Conservation (phyloP, 257 asterid genomes). For the Eustoma russellianum region DNA sequence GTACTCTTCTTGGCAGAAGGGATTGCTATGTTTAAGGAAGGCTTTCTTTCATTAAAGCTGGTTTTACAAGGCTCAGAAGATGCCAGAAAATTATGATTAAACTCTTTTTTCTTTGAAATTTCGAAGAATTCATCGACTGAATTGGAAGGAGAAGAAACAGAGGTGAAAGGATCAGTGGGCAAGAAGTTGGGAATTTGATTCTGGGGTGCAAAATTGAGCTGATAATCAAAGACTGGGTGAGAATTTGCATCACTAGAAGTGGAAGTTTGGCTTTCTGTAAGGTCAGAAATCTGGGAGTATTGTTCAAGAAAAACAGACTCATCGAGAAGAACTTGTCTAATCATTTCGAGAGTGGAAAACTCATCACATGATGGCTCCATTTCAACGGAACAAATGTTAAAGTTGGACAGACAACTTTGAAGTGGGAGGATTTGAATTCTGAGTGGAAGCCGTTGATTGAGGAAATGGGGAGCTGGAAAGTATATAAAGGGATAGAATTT, state of each 20-base stretch:
- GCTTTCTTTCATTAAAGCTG: conserved; percentile 37
- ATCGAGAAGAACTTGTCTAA: conserved; percentile 67
- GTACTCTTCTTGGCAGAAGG: conserved; percentile 22
- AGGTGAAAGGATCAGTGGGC: conserved; percentile 16
- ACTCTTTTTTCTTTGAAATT: not conserved
- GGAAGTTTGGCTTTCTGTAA: conserved; percentile 23
- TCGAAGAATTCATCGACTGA: not conserved
- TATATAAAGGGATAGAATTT: no score
- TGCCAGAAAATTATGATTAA: not conserved
- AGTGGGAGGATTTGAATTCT: conserved; percentile 22
- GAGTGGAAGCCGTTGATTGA: no score
- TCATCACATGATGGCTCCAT: conserved; percentile 24
- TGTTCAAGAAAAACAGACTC: conserved; percentile 38
- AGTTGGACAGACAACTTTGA: no score
- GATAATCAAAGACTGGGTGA: conserved; percentile 17
- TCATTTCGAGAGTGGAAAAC: conserved; percentile 51
- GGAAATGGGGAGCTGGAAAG: not conserved
- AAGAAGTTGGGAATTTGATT: conserved; percentile 6
- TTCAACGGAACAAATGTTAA: no score
- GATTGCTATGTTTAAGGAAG: conserved; percentile 51
- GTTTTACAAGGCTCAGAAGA: not conserved
- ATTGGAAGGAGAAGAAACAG: not conserved
- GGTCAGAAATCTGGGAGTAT: conserved; percentile 14
- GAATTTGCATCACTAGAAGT: conserved; percentile 9
- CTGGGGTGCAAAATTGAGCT: conserved; percentile 9